These are phyloP conservation scores for Baeospora myosura DNA, from an alignment of 1,284 basidiomycete species.

Conservation along the genomic window DNA sequence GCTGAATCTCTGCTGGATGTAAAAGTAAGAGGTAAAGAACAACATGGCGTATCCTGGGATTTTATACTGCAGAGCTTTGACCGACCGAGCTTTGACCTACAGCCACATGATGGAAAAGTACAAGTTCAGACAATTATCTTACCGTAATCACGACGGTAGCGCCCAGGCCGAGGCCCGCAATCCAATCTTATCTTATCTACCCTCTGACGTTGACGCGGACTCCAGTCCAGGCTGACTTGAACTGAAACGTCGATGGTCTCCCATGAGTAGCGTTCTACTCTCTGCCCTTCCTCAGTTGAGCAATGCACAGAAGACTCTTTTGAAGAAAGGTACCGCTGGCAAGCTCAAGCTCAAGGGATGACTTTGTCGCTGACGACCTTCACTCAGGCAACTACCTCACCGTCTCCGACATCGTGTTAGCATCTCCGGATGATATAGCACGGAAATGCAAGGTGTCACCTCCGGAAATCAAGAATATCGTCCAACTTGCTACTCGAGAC, in stretches of 20 bases:
- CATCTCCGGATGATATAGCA: constrained; percentile 40
- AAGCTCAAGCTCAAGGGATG: background rate
- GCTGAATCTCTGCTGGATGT: no score
- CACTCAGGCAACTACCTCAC: constrained; percentile 37
- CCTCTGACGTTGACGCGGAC: no score
- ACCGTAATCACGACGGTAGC: no score
- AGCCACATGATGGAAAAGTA: no score
- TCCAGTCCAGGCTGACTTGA: background rate
- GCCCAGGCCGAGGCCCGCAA: no score
- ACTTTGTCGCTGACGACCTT: background rate
- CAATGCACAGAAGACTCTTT: constrained; percentile 10
- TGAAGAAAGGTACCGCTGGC: constrained; percentile 22
- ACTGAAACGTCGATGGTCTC: no score
- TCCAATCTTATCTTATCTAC: no score
- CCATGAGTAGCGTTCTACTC: background rate
- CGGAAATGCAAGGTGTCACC: constrained; percentile 45
- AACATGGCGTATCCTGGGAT: no score
- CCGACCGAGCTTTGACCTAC: no score
- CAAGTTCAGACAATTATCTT: no score
- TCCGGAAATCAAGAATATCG: constrained; percentile 39
- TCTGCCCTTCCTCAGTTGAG: background rate
- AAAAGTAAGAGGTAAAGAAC: no score
- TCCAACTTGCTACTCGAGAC: constrained; percentile 39
- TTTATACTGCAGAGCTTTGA: no score
- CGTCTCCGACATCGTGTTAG: constrained; percentile 43